phyloP scores from a whole-genome alignment of 2,329 filamentous ascomycete genomes.

The Penicillium griseofulvum region DNA sequence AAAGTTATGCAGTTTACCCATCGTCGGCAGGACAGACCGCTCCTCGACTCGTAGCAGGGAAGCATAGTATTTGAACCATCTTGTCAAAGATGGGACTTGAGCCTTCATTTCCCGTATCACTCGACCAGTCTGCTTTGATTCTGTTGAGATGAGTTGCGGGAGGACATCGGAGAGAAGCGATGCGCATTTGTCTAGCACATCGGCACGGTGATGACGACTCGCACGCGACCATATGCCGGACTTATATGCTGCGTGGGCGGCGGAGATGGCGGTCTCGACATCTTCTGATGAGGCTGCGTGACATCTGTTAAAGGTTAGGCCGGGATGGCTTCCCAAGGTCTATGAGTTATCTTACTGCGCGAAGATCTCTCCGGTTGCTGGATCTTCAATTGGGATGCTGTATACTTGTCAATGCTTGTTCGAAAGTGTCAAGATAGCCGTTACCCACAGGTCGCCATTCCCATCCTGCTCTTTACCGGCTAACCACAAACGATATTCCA shows the following conservation, averaged over 20 bases:
- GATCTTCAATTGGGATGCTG: constrained; percentile 21
- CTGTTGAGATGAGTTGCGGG: constrained; percentile 58
- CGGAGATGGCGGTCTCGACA: constrained; percentile 11
- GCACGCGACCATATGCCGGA: constrained; percentile 21
- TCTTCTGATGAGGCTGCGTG: constrained; percentile 18
- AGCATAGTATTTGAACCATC: constrained; percentile 71
- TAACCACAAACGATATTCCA: constrained; percentile 18
- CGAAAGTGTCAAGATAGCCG: too few relatives aligned
- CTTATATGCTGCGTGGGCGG: constrained; percentile 13
- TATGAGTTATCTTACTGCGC: constrained; percentile 9
- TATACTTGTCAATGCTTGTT: neutral
- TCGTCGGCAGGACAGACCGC: constrained; percentile 63
- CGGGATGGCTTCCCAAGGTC: too few relatives aligned
- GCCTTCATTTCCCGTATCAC: constrained; percentile 68
- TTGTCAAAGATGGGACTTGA: constrained; percentile 57
- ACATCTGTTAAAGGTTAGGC: constrained; percentile 12
- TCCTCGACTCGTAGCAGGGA: constrained; percentile 66
- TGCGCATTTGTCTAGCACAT: constrained; percentile 22
- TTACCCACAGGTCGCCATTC: constrained; percentile 10
- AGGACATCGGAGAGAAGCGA: constrained; percentile 32
- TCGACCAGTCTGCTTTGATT: constrained; percentile 67
- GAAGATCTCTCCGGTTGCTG: constrained; percentile 19
- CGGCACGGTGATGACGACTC: constrained; percentile 20
- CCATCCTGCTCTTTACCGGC: constrained; percentile 16
- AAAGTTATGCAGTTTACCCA: constrained; percentile 40